phyloP scores from a whole-genome alignment of 805 yeast genomes.

The Brettanomyces naardenensis region DNA sequence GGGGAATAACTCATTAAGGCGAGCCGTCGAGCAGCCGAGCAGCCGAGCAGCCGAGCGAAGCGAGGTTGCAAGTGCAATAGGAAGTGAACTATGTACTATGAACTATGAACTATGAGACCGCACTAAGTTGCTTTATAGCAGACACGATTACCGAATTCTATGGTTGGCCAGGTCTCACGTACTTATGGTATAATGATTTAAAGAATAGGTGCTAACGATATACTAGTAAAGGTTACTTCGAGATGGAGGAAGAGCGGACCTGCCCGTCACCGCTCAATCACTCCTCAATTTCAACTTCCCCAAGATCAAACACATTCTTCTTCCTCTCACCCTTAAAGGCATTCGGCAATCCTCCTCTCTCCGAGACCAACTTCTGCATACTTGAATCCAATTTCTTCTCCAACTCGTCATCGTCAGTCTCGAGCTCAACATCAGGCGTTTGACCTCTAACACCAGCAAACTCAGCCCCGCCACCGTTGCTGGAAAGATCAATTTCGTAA shows the following conservation, averaged over 20 bases:
- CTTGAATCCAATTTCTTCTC: background rate
- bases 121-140: background rate
- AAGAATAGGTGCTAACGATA: too few species aligned
- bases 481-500: slow-evolving; percentile 2
- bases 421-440: background rate
- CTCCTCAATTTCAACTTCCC: too few species aligned
- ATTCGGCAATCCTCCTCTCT: background rate
- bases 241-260: too few species aligned
- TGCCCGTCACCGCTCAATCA: too few species aligned
- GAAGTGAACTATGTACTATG: background rate
- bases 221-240: too few species aligned
- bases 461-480: slow-evolving; percentile 14
- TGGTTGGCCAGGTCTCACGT: too few species aligned
- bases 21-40: background rate
- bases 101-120: background rate
- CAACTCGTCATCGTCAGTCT: background rate
- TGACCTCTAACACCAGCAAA: background rate
- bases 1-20: slow-evolving; percentile 38
- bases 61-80: background rate
- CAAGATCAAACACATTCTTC: slow-evolving; percentile 1
- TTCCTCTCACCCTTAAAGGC: background rate
- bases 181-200: too few species aligned
- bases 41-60: background rate
- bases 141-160: too few species aligned
- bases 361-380: background rate